Evolutionary conservation across 495 filamentous ascomycete species (phyloP).

Genomic region (Cenococcum geophilum): DNA sequence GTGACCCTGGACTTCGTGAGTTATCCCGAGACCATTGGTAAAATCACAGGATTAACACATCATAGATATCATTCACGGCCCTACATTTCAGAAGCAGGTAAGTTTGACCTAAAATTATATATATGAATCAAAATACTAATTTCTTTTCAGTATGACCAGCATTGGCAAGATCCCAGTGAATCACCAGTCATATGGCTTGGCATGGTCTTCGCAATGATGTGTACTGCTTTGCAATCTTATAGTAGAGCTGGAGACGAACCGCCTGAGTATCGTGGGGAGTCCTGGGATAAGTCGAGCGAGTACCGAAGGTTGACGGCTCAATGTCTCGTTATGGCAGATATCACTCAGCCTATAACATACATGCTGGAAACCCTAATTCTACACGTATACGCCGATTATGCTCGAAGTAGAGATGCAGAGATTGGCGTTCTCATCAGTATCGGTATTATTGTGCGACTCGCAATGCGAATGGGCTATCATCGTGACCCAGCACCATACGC

Average conservation of each 20-base stretch:
- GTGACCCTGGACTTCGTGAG: slow-evolving; percentile 65
- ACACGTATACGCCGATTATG: slow-evolving; percentile 75
- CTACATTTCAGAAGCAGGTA: slow-evolving; percentile 64
- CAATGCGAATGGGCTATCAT: slow-evolving; percentile 94
- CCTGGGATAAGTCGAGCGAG: slow-evolving; percentile 60
- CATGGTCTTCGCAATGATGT: slow-evolving; percentile 80
- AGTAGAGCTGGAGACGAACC: slow-evolving; percentile 86
- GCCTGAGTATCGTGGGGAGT: slow-evolving; percentile 57
- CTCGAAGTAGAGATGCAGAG: slow-evolving; percentile 72
- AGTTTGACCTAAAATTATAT: neutral
- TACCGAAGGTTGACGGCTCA: slow-evolving; percentile 81
- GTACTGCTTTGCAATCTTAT: slow-evolving; percentile 87
- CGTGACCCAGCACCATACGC: slow-evolving; percentile 81
- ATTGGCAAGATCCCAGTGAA: slow-evolving; percentile 79
- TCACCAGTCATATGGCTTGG: slow-evolving; percentile 85
- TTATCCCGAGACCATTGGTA: neutral
- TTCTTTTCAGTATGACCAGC: slow-evolving; percentile 60
- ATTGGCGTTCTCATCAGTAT: slow-evolving; percentile 74
- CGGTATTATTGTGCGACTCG: slow-evolving; percentile 73
- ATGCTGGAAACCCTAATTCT: slow-evolving; percentile 87
- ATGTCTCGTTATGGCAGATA: slow-evolving; percentile 80
- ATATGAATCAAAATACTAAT: neutral
- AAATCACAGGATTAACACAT: neutral
- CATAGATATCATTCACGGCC: slow-evolving; percentile 73
- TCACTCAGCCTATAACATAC: slow-evolving; percentile 75